Base-by-base conservation (phyloP, 305 asterid genomes). In the Plantago coronopus region DNA sequence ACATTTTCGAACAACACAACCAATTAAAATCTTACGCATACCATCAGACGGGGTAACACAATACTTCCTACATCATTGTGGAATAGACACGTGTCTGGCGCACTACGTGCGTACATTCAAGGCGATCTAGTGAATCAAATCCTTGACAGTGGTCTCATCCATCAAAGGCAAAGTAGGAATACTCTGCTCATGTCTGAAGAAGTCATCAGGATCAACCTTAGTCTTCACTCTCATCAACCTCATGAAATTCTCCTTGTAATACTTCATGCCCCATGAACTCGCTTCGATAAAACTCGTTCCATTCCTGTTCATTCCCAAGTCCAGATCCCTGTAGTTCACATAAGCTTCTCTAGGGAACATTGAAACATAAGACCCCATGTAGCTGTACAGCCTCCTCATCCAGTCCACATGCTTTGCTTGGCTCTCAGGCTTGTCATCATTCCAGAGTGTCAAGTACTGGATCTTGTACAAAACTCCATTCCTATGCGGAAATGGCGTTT, bases 241-340 rank as follows among this genome's bases (percentile, higher is more conserved):
- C 34, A 46, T 46, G 46, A 83, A 84, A 50, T 87, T 87, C 64
- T 65, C 75, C 62, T 85, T 85, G 63, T 62, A 87, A 48, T 87
- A 87, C 17, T 67, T 79, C n/a, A 59, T 25, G 13, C 95, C 95
- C 95, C 94, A 82, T 5, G 49, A 61, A 60, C 70, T 67, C 3
- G 90, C 81, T 34, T 81, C 59, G 3, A 74, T 66, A 54, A 72
- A 73, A 42, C 73, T 83, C 4, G 78, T 62, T 17, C 60, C 73
- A 11, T 74, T 74, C 19, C 38, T 76, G 65, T 83, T 85, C 60
- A 59, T 56, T 17, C 94, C 94, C 54, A 85, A 29, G 55, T 85
- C 90, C 1, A 85, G 90, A 74, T 85, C 94, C 61, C 89, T 75
- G 46, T 85, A 85, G 48, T 85, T 85, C 68, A 83, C 90, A 40